These are phyloP conservation scores for Posidonia australis DNA, from an alignment of 106 monocot genomes.

Conservation along the genomic window DNA sequence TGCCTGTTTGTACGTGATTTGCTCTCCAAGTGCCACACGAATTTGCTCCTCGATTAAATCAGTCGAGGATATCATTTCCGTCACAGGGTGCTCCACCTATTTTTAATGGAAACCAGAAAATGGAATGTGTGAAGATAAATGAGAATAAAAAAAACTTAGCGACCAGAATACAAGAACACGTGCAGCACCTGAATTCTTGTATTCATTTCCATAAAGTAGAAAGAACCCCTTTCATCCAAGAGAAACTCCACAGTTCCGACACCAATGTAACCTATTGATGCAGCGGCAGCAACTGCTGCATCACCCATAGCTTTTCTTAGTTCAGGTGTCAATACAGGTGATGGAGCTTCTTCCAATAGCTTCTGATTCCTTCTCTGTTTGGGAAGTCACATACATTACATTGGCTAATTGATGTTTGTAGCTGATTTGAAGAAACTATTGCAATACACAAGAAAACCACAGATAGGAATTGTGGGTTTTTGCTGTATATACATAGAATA, in stretches of 20 bases:
- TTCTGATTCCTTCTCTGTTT: slow-evolving; percentile 89
- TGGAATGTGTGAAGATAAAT: background rate
- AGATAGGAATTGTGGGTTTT: too few relatives aligned
- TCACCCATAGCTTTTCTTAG: slow-evolving; percentile 93
- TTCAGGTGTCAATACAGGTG: slow-evolving; percentile 82
- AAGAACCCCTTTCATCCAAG: slow-evolving; percentile 75
- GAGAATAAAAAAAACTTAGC: background rate
- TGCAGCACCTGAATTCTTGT: slow-evolving; percentile 88
- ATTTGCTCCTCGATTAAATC: slow-evolving; percentile 95
- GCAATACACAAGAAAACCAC: too few relatives aligned
- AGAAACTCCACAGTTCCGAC: slow-evolving; percentile 97
- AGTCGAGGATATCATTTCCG: slow-evolving; percentile 95
- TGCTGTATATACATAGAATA: too few relatives aligned
- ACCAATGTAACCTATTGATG: slow-evolving; percentile 87
- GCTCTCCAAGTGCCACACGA: slow-evolving; percentile 86
- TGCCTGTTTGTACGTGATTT: slow-evolving; percentile 70
- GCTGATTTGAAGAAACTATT: too few relatives aligned
- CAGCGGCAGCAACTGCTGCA: slow-evolving; percentile 94
- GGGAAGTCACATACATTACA: background rate
- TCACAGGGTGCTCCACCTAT: slow-evolving; percentile 92
- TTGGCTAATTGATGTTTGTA: too few relatives aligned
- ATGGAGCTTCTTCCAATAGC: slow-evolving; percentile 92
- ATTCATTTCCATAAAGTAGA: slow-evolving; percentile 98
- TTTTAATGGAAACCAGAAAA: slow-evolving; percentile 12
- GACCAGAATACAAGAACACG: background rate